These are phyloP conservation scores for Ogataea trehalophila DNA, from an alignment of 805 yeast species.

Conservation along the genomic window DNA sequence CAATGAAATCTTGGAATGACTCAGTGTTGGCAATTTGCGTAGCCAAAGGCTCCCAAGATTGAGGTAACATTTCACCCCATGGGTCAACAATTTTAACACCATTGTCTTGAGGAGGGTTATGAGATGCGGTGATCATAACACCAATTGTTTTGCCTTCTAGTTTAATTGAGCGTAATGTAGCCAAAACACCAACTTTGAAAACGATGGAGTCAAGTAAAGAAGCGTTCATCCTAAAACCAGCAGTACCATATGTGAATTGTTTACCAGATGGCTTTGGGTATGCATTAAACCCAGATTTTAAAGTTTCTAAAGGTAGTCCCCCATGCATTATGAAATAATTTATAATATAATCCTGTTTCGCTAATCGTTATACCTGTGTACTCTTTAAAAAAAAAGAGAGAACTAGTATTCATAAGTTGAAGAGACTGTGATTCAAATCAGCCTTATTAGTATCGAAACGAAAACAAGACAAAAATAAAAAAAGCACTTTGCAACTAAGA, in stretches of 20 bases:
- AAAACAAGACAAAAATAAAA: neutral
- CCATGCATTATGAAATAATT: neutral
- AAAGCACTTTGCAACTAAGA: too few relatives aligned
- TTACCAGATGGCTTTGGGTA: conserved; percentile 44
- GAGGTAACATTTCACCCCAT: conserved; percentile 80
- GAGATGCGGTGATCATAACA: conserved; percentile 96
- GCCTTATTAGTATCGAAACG: neutral
- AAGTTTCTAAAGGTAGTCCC: conserved; percentile 1
- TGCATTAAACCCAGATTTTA: conserved; percentile 13
- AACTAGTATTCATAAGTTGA: too few relatives aligned
- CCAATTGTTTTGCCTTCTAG: conserved; percentile 72
- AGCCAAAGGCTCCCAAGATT: conserved; percentile 79
- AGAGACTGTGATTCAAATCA: neutral
- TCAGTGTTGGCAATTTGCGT: conserved; percentile 72
- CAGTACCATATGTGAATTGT: conserved; percentile 81
- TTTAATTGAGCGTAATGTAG: conserved; percentile 73
- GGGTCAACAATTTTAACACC: conserved; percentile 96
- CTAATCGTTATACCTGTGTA: neutral
- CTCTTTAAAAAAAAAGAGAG: neutral
- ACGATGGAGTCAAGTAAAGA: conserved; percentile 70
- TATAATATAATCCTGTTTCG: too few relatives aligned
- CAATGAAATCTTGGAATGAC: conserved; percentile 40
- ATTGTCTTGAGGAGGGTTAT: conserved; percentile 87
- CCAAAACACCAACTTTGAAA: conserved; percentile 77
- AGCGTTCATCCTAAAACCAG: conserved; percentile 87